Evolutionary conservation across 257 asterid species (phyloP), one percentile per base, ranked within the genome.

Genomic region (Leonotis leonurus): DNA sequence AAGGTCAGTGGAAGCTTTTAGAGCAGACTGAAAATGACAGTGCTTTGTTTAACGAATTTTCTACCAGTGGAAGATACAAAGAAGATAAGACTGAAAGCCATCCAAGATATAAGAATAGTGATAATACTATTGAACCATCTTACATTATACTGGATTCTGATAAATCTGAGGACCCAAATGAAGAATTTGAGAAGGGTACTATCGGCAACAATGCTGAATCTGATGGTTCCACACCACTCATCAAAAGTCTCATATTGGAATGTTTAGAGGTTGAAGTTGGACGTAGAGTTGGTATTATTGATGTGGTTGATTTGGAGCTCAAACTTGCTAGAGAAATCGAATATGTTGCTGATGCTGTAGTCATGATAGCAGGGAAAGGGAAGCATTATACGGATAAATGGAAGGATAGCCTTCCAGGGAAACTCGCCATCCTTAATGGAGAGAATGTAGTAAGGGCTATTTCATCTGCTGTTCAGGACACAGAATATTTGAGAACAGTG

Each of bases 1-100:
- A 81, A 83, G 91, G 85, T 30, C 81, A 71, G 69, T 81, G 87
- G 95, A 87, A 83, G 78, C 82, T 86, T 56, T 73, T 79, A 76
- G 88, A 82, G 57, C 72, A 65, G 62, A 66, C 72, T 56, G 78
- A 80, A 62, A 70, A 71, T 26, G 55, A 56, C 58, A 74, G 16
- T 75, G 76, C 60, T 45, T 62, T 39, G 13, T 35, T 29, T 62
- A 72, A 78, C 51, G 63, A 66, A 41, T 36, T 45, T 64, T 60
- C 57, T 39, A 53, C 56, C 36, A 61, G 35, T 53, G 73, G 41
- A 63, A 65, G 50, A 60, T 54, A 45, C 25, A 36, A 54, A 37
- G 72, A 72, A 50, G 56, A 10, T 24, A 68, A 67, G 70, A 18
- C 57, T 17, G 43, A 64, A 53, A 67, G 40, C 30, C 53, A 39